Base-by-base conservation (phyloP, 306 rosid species). In the Luffa aegyptiaca region DNA sequence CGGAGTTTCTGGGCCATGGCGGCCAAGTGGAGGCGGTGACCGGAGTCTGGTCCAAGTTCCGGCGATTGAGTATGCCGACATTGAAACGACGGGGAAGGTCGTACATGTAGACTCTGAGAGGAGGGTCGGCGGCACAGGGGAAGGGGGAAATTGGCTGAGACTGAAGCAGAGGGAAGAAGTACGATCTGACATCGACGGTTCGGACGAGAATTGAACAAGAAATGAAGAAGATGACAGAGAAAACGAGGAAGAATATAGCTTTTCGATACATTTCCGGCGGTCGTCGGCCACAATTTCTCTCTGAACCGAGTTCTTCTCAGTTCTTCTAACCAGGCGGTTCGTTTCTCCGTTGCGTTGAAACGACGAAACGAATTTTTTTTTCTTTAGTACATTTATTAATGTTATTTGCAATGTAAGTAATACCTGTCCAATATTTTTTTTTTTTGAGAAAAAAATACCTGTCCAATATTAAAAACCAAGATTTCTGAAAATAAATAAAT, bases 1-100 rank as follows among this genome's bases (percentile, higher is more conserved):
- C 99, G 55, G 90, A 93, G 64, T 91, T 89, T 3, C n/a, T 75
- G 7, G 98, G 99, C 99, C 99, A 95, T 8, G 82, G 72, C 33
- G 96, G 94, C 87, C 89, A 95, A 3, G 86, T 84, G 12, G 1
- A 16, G 71, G 48, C 87, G 42, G 94, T 90, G 10, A 89, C 96
- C 12, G 99, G 89, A 37, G 86, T 45, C 68, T 89, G 87, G 37
- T n/a, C 81, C 45, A 41, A 3, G 80, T n/a, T 87, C 71, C 82
- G 88, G 83, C 85, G 97, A 66, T 85, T 81, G 5, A 95, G 78
- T 88, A 95, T 93, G 26, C 86, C 96, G 21, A 95, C 94, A 66
- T 95, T 95, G 88, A 91, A 95, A 21, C 98, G 91, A 77, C 93
- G 96, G 4, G 99, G 98, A 44, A 95, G 97, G 86, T 95, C 93